Conservation (phyloP, 331 rosid species). For the Malus hybrid region DNA sequence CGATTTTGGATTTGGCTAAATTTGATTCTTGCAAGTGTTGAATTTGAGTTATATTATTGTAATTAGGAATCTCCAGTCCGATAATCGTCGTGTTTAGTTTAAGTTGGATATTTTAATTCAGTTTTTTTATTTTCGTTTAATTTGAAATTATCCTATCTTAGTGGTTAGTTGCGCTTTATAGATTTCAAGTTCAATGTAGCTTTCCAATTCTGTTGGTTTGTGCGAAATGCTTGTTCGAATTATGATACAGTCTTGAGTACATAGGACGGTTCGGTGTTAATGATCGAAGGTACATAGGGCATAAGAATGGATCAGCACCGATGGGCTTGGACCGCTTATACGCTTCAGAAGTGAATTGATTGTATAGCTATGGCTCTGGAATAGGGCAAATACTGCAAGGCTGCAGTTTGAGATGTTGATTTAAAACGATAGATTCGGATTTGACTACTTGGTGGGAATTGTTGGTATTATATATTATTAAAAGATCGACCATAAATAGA, state of each 20-base stretch:
- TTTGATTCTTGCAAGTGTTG: background rate
- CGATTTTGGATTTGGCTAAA: background rate
- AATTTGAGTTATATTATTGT: background rate
- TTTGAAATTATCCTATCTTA: background rate
- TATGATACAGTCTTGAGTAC: background rate
- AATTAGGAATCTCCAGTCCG: background rate
- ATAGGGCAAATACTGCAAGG: background rate
- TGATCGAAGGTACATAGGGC: too few relatives aligned
- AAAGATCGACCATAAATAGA: background rate
- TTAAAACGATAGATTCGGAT: background rate
- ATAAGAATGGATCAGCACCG: background rate
- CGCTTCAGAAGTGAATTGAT: background rate
- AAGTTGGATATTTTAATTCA: background rate
- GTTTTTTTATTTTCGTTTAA: background rate
- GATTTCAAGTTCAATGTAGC: background rate
- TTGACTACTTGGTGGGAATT: background rate
- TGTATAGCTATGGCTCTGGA: background rate
- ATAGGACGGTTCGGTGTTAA: background rate
- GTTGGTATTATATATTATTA: background rate
- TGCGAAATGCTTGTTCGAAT: background rate
- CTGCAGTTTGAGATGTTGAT: too few relatives aligned
- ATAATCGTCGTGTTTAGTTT: background rate
- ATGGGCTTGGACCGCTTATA: background rate
- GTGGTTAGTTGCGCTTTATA: background rate
- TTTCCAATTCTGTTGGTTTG: background rate